Evolutionary conservation across 2,329 filamentous ascomycete species (phyloP), one percentile per base, ranked within the genome.

Genomic region (Clonostachys chloroleuca): DNA sequence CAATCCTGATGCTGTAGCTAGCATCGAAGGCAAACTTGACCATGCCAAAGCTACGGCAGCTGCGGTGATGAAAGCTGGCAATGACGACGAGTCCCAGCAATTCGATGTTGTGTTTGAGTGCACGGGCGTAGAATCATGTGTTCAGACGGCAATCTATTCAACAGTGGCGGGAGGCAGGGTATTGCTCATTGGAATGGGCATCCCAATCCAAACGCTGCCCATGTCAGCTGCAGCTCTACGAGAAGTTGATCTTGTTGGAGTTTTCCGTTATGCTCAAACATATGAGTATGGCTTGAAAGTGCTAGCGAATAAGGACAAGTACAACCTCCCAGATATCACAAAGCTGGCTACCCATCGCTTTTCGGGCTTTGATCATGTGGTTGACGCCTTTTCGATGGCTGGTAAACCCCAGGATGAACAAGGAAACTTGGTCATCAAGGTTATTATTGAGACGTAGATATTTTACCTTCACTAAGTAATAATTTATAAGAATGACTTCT

Each of bases 111-210:
- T 45, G 12, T 52, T 52, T 42, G 50, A 52, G 40, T 52, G 50
- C 34, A 52, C 50, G 6, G 50, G 50, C 24, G 50, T 52, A 10
- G 50, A 52, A 43, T 40, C 45, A 16, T 52, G 50, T 35, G 50
- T 52, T 8, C 51, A 47, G 47, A 34, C 49, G 20, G 40, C 42
- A 13, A 45, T 48, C n/a, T 47, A 51, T 51, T 7, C 75, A 2
- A 83, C 84, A 12, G 75, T 75, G 50, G 79, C 86, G 0, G 86
- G 87, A 39, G 86, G 86, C 46, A 84, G 79, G 54, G 73, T 89
- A 47, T 72, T 89, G 63, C 72, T 89, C n/a, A 83, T 89, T 40
- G 86, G 86, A 47, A 87, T 89, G 83, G 86, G 86, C 43, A 83
- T 75, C 10, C 84, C 86, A 1, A 73, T 86, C 41, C 83, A 87